These are phyloP conservation scores for Capsicum rhomboideum DNA, from an alignment of 257 asterid species.

Conservation along the genomic window DNA sequence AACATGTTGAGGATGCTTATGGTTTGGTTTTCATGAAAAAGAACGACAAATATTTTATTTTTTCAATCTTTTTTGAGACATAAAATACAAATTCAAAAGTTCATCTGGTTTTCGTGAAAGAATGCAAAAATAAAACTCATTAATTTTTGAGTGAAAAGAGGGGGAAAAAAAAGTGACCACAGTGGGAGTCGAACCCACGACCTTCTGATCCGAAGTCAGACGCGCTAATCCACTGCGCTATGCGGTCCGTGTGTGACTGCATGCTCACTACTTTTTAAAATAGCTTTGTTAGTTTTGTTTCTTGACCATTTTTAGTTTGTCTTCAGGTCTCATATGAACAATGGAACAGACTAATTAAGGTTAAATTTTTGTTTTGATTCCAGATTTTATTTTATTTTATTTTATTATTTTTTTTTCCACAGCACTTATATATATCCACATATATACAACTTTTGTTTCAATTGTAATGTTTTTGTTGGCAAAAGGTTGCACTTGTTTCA, in stretches of 20 bases:
- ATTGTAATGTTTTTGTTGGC: not conserved
- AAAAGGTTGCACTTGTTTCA: not conserved
- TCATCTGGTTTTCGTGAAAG: too few species aligned
- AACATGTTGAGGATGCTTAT: too few species aligned
- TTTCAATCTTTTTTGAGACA: not conserved
- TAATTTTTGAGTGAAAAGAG: not conserved
- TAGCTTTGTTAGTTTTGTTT: too few species aligned
- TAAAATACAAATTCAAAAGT: too few species aligned
- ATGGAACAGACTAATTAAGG: not conserved
- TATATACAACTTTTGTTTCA: not conserved
- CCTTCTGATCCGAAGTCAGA: slow-evolving; percentile 99
- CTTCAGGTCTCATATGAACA: not conserved
- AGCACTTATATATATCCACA: too few species aligned
- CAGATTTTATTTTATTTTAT: too few species aligned
- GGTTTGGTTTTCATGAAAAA: not conserved
- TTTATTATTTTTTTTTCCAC: not conserved
- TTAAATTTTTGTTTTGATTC: not conserved
- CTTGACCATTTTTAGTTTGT: not conserved
- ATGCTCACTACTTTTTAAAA: not conserved
- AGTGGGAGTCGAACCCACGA: slow-evolving; percentile 99
- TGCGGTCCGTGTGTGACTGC: slow-evolving; percentile 47
- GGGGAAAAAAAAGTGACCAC: slow-evolving; percentile 47
- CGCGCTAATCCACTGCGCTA: slow-evolving; percentile 99
- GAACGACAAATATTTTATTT: not conserved
- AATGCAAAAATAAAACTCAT: too few species aligned